These are phyloP conservation scores for Sparassis latifolia DNA, from an alignment of 1,284 basidiomycete species.

Conservation along the genomic window DNA sequence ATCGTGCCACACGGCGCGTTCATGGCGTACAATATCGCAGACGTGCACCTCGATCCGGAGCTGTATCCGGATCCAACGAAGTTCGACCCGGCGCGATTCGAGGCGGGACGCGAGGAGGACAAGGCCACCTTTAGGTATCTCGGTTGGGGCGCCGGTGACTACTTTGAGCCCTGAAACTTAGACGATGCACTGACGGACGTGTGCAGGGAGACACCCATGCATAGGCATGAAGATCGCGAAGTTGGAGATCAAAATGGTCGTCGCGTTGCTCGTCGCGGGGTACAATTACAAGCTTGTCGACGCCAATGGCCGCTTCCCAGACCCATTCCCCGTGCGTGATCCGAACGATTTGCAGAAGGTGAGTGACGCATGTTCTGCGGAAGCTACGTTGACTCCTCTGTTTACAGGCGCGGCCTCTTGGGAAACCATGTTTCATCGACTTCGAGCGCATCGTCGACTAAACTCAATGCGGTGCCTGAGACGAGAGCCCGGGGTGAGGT, in stretches of 20 bases:
- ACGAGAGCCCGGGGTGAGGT: too few species aligned
- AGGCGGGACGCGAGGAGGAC: slow-evolving; percentile 15
- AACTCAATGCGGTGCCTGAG: too few species aligned
- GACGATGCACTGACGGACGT: background rate
- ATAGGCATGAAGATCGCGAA: slow-evolving; percentile 66
- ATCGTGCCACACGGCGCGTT: slow-evolving; percentile 63
- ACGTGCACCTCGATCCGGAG: slow-evolving; percentile 63
- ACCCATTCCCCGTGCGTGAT: slow-evolving; percentile 50
- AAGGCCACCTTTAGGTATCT: slow-evolving; percentile 53
- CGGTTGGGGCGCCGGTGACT: slow-evolving; percentile 72
- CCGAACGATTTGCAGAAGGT: slow-evolving; percentile 36
- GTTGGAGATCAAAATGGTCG: slow-evolving; percentile 61
- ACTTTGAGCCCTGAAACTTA: slow-evolving; percentile 2
- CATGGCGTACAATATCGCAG: slow-evolving; percentile 70
- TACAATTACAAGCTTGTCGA: slow-evolving; percentile 54
- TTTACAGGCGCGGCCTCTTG: too few species aligned
- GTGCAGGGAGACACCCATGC: slow-evolving; percentile 56
- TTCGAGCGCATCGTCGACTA: too few species aligned
- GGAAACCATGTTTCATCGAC: too few species aligned
- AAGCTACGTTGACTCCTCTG: too few species aligned
- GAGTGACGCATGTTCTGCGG: too few species aligned
- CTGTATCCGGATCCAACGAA: slow-evolving; percentile 69
- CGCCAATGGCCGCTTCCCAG: slow-evolving; percentile 35
- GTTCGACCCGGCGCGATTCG: slow-evolving; percentile 57
- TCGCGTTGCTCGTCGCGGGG: slow-evolving; percentile 55